Percentiles rank a stretch among this genome's conserved stretches.
Evolutionary conservation across 768 basidiomycete species (phyloP).

Genomic region (Russula compacta): DNA sequence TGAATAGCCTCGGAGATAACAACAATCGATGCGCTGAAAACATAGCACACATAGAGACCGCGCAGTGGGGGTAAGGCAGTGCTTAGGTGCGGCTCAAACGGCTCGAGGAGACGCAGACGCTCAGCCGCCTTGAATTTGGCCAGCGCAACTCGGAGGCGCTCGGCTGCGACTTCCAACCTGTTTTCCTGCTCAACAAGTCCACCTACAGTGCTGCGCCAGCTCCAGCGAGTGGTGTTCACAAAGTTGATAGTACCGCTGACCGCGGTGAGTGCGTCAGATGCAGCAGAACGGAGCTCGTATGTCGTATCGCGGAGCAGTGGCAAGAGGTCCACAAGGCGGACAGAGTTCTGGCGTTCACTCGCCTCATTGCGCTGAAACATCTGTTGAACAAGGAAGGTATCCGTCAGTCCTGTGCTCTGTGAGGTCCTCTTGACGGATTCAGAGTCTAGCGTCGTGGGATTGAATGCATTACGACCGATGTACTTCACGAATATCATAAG

Average conservation of each 20-base stretch:
- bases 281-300: constrained; percentile 28
- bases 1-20: constrained; percentile 31
- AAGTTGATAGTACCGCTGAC: constrained; percentile 23
- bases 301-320: constrained; percentile 31
- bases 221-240: constrained; percentile 32
- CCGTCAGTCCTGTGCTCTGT: constrained; percentile 21
- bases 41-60: constrained; percentile 42
- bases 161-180: constrained; percentile 24
- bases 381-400: constrained; percentile 32
- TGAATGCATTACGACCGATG: constrained; percentile 18
- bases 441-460: constrained; percentile 3
- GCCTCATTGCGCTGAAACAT: constrained; percentile 23
- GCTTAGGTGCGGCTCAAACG: constrained; percentile 34
- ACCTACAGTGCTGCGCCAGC: constrained; percentile 14
- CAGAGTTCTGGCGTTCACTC: constrained; percentile 25
- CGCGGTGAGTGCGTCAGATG: constrained; percentile 24
- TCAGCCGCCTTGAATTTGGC: constrained; percentile 27
- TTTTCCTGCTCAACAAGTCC: constrained; percentile 17
- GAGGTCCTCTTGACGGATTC: constrained; percentile 3
- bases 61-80: constrained; percentile 26
- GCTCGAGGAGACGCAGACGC: constrained; percentile 34
- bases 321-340: constrained; percentile 30
- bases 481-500: constrained; percentile 29
- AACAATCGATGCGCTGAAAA: constrained; percentile 39
- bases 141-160: constrained; percentile 24